Percentiles rank a stretch among this genome's conserved stretches.
phyloP scores from a whole-genome alignment of 768 basidiomycete genomes.

The Piloderma croceum region DNA sequence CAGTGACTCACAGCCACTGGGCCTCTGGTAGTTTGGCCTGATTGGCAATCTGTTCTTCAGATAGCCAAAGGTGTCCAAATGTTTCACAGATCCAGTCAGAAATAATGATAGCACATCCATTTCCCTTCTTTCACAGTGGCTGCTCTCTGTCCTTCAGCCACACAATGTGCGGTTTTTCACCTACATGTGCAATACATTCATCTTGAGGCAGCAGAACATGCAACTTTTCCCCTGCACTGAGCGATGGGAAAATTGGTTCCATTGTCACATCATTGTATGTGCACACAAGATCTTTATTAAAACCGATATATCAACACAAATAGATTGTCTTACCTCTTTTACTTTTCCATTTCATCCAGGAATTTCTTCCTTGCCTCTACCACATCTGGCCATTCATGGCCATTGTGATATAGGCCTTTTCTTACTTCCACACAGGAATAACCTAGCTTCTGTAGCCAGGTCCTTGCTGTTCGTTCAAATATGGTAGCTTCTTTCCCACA shows the following conservation, averaged over 20 bases:
- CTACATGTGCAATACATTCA: constrained; percentile 17
- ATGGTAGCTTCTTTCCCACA: neutral
- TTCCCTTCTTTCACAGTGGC: constrained; percentile 15
- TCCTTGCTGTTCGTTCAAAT: neutral
- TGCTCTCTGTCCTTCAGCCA: constrained; percentile 17
- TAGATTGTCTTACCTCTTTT: constrained; percentile 4
- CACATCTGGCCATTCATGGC: constrained; percentile 19
- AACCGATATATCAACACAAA: neutral
- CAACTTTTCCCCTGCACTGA: constrained; percentile 10
- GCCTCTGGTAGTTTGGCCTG: constrained; percentile 8
- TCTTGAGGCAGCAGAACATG: constrained; percentile 19
- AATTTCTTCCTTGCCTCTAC: constrained; percentile 5
- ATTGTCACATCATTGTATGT: constrained; percentile 8
- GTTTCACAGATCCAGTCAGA: constrained; percentile 18
- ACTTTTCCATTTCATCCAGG: neutral
- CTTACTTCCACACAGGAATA: constrained; percentile 4
- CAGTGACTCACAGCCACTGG: constrained; percentile 1
- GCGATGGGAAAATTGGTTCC: constrained; percentile 9
- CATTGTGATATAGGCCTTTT: constrained; percentile 19
- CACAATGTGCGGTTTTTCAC: constrained; percentile 12
- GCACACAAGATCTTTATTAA: constrained; percentile 3
- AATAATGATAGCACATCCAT: constrained; percentile 14
- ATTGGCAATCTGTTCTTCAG: constrained; percentile 6
- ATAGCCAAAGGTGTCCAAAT: constrained; percentile 11
- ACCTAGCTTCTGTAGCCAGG: constrained; percentile 5